Evolutionary conservation across 345 rosid species (phyloP).

Genomic region (Sonneratia alba): DNA sequence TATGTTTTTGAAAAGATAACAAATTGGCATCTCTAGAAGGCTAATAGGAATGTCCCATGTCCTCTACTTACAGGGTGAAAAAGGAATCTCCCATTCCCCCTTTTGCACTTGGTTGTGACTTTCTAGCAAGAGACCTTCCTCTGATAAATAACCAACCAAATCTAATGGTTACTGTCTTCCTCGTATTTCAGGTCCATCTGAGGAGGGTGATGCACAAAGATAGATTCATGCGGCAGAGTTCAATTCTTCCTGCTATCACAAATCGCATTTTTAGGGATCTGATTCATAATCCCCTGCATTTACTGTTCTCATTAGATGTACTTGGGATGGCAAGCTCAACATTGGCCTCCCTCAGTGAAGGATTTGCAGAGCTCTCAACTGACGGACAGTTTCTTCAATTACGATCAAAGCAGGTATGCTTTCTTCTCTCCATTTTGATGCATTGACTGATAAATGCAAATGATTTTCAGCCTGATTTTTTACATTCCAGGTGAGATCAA

Average conservation of each 20-base stretch:
- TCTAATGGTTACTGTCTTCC: background rate
- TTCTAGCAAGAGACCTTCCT: background rate
- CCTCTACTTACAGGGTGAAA: too few relatives aligned
- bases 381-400: conserved; percentile 92
- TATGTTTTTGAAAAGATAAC: background rate
- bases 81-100: background rate
- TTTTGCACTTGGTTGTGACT: background rate
- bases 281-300: conserved; percentile 92
- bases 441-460: background rate
- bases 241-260: conserved; percentile 70
- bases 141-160: background rate
- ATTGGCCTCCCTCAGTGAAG: conserved; percentile 89
- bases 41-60: too few relatives aligned
- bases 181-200: conserved; percentile 56
- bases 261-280: conserved; percentile 92
- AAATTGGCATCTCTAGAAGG: background rate
- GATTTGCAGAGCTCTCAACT: conserved; percentile 96
- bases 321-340: conserved; percentile 99
- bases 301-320: conserved; percentile 88
- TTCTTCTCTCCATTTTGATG: background rate
- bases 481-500: conserved; percentile 64
- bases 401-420: conserved; percentile 78
- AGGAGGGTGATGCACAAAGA: conserved; percentile 89
- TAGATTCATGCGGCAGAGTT: conserved; percentile 92
- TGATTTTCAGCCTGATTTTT: conserved; percentile 5